Base-by-base conservation (phyloP, 2,329 filamentous ascomycete species). In the Monilinia laxa region DNA sequence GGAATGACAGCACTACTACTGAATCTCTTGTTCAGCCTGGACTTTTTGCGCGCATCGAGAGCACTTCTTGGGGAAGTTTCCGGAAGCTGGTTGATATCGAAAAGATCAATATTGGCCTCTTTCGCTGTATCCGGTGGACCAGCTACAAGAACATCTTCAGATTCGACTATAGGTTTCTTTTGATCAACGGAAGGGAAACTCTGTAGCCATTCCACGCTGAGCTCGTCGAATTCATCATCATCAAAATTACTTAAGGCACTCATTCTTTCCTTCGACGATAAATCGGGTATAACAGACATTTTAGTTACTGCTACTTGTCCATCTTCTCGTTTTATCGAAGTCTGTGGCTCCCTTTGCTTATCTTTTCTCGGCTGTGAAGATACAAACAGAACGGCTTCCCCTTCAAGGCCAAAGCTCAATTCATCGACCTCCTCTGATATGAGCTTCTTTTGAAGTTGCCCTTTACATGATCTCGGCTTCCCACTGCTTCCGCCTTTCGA, bases 351-450 rank as follows among this genome's bases (percentile, higher is more conserved):
- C 31, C 31, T 60, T 16, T 49, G 25, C 25, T 51, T 57, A 6
- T 28, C 23, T 12, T 23, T 55, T 20, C 40, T 70, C 35, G 68
- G 66, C 20, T 55, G 60, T 4, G 74, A 71, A 16, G 69, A 71
- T 6, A 73, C 52, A 9, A 73, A 54, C 18, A 73, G 47, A 63
- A 72, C 69, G 7, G 72, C 73, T n/a, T 73, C 70, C 16, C 65
- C 58, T 4, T 52, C 68, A 51, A 60, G 20, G 4, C 45, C 47
- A 25, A 75, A 64, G 63, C 72, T 75, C 12, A 76, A 67, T 60
- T 75, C 74, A 52, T 76, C 74, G n/a, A 71, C 40, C 20, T 73
- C 73, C 25, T 73, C 71, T 10, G 62, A 64, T 31, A 64, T 60
- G 5, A 67, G 35, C 4, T 58, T 20, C n/a, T 55, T 35, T 10